Evolutionary conservation across 345 rosid genomes (phyloP), one percentile per base, ranked within the genome.

Genomic region (Salix brachista): DNA sequence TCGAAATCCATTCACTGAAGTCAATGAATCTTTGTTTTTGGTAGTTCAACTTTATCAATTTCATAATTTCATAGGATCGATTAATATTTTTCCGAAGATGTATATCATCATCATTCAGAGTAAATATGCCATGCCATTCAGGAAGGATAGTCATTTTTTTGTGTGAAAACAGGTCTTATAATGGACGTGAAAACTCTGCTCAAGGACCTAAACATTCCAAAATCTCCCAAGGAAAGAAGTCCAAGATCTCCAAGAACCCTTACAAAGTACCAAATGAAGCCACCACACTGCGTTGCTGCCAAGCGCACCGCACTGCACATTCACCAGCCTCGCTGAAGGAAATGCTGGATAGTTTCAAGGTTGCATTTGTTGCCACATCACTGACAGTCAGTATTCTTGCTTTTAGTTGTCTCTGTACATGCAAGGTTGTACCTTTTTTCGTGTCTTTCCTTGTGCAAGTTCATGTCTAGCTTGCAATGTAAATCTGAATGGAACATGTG

Each of bases 311-410:
- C 73, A 0, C 48, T 52, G 8, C 78, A 78, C 44, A 84, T 83
- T 68, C 68, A 84, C 52, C 86, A 80, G 80, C 82, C 86, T 16
- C 82, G 86, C 39, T 84, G 82, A 84, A 50, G 17, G 73, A 58
- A 56, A 2, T 42, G 21, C 54, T 14, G 21, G 1, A 26, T 5
- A 44, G 41, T 2, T 11, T 44, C 32, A 14, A 32, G 54, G 26
- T n/a, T 36, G 76, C 34, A n/a, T 36, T 69, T 69, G 50, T 23
- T 19, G 72, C 72, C 23, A 13, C 32, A 0, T 44, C 28, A 41
- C 32, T 69, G 25, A 23, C 64, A n/a, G 64, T 58, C 64, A 58
- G 28, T n/a, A 23, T 26, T n/a, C 16, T 3, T 58, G 25, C 64
- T 58, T 58, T 25, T 58, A 58, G 64, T n/a, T 58, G 28, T 23